phyloP scores from a whole-genome alignment of 495 filamentous ascomycete species.

The Chaetomium fimeti region DNA sequence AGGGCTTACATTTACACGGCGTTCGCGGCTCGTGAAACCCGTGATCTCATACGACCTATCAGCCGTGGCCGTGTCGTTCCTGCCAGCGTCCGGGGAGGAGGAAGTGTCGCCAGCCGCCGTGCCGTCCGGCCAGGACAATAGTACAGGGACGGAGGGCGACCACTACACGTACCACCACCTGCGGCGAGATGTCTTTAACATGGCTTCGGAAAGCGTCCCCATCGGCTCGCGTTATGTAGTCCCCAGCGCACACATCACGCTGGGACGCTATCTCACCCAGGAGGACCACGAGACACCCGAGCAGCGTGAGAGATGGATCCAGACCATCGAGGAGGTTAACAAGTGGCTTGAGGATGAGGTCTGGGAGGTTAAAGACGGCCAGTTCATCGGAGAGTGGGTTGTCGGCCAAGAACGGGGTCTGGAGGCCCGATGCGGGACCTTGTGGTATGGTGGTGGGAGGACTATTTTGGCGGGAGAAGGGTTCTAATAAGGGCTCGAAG shows the following conservation, averaged over 20 bases:
- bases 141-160: constrained; percentile 43
- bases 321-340: constrained; percentile 74
- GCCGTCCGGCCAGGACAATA: constrained; percentile 23
- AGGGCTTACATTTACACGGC: constrained; percentile 60
- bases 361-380: constrained; percentile 56
- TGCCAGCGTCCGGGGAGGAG: constrained; percentile 66
- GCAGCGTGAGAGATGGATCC: constrained; percentile 58
- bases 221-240: constrained; percentile 77
- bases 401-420: constrained; percentile 76
- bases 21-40: constrained; percentile 74
- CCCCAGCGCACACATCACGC: constrained; percentile 83
- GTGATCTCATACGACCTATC: constrained; percentile 79
- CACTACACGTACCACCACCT: constrained; percentile 87
- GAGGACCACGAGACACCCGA: constrained; percentile 45
- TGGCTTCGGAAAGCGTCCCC: constrained; percentile 53
- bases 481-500: constrained; percentile 36
- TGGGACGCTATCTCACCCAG: constrained; percentile 72
- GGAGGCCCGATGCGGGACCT: constrained; percentile 62
- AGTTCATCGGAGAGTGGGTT: constrained; percentile 59
- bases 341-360: constrained; percentile 62
- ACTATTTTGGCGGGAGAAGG: constrained; percentile 62
- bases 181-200: constrained; percentile 68
- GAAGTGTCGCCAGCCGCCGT: constrained; percentile 40
- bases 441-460: constrained; percentile 84
- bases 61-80: constrained; percentile 79